Evolutionary conservation across 306 rosid species (phyloP), one percentile per base, ranked within the genome.

Genomic region (Vigna nakashimae): DNA sequence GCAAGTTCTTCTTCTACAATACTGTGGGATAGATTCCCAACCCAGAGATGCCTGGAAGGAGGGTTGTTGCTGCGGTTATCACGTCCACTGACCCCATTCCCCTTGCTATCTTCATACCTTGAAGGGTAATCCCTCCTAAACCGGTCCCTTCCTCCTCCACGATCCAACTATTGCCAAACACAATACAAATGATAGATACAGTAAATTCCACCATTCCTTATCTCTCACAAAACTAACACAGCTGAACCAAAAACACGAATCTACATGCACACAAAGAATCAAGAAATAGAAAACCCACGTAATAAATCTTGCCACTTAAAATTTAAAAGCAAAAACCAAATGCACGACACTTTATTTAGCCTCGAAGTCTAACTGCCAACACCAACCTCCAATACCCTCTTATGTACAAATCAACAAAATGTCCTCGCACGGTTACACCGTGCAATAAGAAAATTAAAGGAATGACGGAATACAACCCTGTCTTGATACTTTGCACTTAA

Each of bases 11-110:
- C 82, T 90, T 91, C 99, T 28, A 73, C 65, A 48, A 91, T 46
- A 26, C 59, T 64, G 76, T 87, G 99, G 5, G 92, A 38, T 17
- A 95, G 86, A 62, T 95, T 92, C 63, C 99, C 99, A 49, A 92
- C 88, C 98, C 99, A 95, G 59, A 95, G 87, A 75, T 92, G 96
- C 28, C 97, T 87, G 26, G 99, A 95, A 46, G 97, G 96, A 26
- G 93, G 98, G 55, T 82, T 78, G 46, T 56, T 50, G 16, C 73
- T 82, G 58, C 73, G 84, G 57, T 28, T 60, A 62, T 69, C 82
- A 4, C 87, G 87, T 45, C 87, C 85, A 15, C 66, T 49, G 38
- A 22, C 69, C 77, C 82, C 76, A 59, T 58, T 66, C 42, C 82
- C 79, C 56, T 79, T 77, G 16, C 64, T 69, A 14, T 83, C 77